A percentile compares a stretch with the other conserved stretches of the same genome.
Conservation (phyloP, 148 eudicot genomes). For the Talinum fruticosum region DNA sequence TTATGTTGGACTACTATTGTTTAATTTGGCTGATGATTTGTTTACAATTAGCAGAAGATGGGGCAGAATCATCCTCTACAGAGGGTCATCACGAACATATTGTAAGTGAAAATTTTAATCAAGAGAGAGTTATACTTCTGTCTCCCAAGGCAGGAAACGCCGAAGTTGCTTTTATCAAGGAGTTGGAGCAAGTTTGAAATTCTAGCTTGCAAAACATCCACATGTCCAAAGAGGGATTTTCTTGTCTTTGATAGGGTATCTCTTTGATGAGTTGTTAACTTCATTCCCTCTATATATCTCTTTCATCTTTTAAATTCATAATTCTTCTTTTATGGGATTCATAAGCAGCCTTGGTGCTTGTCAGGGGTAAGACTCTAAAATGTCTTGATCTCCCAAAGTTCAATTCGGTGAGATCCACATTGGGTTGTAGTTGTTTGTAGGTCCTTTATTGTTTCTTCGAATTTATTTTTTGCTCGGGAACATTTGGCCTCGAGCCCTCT, state of each 20-base stretch:
- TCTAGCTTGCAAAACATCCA: not conserved
- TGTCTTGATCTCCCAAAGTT: not conserved
- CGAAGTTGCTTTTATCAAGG: slow-evolving; percentile 64
- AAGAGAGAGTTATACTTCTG: slow-evolving; percentile 44
- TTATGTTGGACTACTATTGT: not conserved
- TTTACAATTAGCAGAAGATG: slow-evolving; percentile 41
- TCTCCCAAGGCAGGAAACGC: slow-evolving; percentile 32
- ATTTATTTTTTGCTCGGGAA: not conserved
- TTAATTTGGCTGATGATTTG: not conserved
- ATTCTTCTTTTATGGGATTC: not conserved
- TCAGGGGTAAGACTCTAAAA: not conserved
- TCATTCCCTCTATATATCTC: not conserved
- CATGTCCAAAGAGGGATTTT: not conserved
- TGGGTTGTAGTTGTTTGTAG: not conserved
- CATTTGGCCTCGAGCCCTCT: slow-evolving; percentile 3
- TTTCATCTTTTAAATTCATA: not conserved
- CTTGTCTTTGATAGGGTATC: not conserved
- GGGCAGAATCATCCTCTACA: slow-evolving; percentile 39
- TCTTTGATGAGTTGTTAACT: not conserved
- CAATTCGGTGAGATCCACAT: not conserved
- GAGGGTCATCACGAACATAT: slow-evolving; percentile 35
- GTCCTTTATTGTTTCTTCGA: not conserved
- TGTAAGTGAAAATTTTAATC: slow-evolving; percentile 52
- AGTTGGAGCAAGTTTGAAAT: slow-evolving; percentile 35
- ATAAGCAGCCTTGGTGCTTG: not conserved